Evolutionary conservation across 1,284 basidiomycete genomes (phyloP).

Genomic region (Melampsora abietis-canadensis): DNA sequence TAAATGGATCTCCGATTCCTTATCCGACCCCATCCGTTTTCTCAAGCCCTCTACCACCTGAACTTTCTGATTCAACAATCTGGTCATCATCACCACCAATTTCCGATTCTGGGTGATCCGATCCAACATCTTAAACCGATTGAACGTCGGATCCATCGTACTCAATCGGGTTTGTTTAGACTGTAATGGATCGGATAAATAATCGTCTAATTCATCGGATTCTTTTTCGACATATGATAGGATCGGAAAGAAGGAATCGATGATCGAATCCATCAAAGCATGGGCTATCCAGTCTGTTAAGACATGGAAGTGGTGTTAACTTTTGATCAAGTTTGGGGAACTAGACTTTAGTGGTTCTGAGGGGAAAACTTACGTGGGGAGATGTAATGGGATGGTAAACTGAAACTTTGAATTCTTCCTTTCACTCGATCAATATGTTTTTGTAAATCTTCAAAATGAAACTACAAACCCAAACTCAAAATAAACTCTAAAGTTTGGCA

Average conservation of each 20-base stretch:
- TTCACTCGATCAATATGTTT: constrained; percentile 79
- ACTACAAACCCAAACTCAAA: constrained; percentile 59
- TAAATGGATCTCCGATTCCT: constrained; percentile 55
- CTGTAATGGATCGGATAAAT: constrained; percentile 57
- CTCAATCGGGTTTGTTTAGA: not conserved
- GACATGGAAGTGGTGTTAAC: constrained; percentile 28
- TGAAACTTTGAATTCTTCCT: constrained; percentile 58
- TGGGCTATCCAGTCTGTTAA: constrained; percentile 86
- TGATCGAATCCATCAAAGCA: constrained; percentile 85
- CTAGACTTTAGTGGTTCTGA: too few relatives aligned
- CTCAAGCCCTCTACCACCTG: constrained; percentile 76
- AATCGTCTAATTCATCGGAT: constrained; percentile 70
- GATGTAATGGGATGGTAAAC: not conserved
- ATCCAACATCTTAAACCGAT: constrained; percentile 58
- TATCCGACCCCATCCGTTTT: constrained; percentile 62
- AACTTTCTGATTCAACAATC: constrained; percentile 74
- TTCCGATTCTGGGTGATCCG: constrained; percentile 77
- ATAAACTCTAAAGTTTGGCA: too few relatives aligned
- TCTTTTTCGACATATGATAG: constrained; percentile 79
- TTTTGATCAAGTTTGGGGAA: not conserved
- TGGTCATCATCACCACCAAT: constrained; percentile 74
- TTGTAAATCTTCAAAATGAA: constrained; percentile 86
- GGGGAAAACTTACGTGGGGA: constrained; percentile 18
- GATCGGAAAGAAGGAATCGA: constrained; percentile 89
- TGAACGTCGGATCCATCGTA: not conserved